Conservation (phyloP, 208 protist genomes). For the Strigomonas culicis region DNA sequence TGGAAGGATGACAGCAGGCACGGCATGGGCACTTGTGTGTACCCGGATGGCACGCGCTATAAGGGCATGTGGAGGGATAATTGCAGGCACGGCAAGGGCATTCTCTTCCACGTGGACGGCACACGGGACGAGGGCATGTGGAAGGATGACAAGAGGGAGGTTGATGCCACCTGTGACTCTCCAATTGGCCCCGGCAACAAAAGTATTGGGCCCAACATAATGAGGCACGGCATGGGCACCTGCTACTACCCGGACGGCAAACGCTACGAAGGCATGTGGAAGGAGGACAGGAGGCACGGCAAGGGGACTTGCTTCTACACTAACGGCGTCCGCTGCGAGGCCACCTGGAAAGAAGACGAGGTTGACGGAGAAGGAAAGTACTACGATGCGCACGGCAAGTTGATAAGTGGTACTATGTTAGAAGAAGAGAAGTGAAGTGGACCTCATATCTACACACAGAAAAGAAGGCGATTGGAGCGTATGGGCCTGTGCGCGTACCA, state of each 20-base stretch:
- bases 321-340: constrained; percentile 51
- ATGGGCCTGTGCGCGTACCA: too few species aligned
- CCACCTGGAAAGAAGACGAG: constrained; percentile 41
- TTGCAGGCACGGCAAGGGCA: constrained; percentile 47
- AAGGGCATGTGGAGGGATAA: constrained; percentile 67
- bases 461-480: too few species aligned
- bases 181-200: constrained; percentile 69
- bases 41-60: constrained; percentile 67
- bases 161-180: constrained; percentile 54
- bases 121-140: constrained; percentile 76
- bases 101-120: constrained; percentile 57
- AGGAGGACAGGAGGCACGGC: constrained; percentile 33
- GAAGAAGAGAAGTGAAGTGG: too few species aligned
- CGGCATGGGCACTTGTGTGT: constrained; percentile 41
- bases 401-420: too few species aligned
- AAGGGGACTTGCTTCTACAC: constrained; percentile 38
- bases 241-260: constrained; percentile 37
- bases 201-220: constrained; percentile 62
- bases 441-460: too few species aligned
- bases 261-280: constrained; percentile 51
- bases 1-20: constrained; percentile 44
- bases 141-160: constrained; percentile 72
- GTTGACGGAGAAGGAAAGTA: constrained; percentile 70
- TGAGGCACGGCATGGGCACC: constrained; percentile 44
- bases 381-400: too few species aligned